Conservation (phyloP, 208 protist species). For the Crithidia sp. region DNA sequence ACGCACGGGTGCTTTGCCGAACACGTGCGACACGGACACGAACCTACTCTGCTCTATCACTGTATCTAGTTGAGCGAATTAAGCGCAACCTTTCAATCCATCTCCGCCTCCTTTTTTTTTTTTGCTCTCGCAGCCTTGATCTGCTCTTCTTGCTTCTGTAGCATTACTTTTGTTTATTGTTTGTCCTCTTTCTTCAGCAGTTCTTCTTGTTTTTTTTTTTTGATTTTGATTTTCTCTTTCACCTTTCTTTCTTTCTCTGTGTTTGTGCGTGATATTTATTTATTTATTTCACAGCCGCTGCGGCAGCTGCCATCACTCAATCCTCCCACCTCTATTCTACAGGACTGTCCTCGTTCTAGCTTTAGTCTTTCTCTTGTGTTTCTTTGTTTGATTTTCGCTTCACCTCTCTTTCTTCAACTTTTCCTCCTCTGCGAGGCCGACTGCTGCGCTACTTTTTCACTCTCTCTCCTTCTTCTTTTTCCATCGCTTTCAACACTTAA, state of each 20-base stretch:
- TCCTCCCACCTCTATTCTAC: too few species aligned
- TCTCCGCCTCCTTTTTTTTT: slow-evolving; percentile 2
- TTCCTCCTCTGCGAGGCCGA: neutral
- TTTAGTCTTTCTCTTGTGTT: neutral
- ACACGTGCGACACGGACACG: too few species aligned
- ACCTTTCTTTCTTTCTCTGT: neutral
- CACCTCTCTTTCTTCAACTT: neutral
- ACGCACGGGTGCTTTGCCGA: too few species aligned
- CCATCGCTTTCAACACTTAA: neutral
- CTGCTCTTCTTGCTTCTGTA: slow-evolving; percentile 3
- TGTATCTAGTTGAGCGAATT: neutral
- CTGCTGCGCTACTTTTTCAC: neutral
- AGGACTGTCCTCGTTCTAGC: too few species aligned
- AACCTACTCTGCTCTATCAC: too few species aligned
- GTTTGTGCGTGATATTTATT: neutral
- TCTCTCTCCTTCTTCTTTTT: neutral
- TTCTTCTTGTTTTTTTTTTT: slow-evolving; percentile 11
- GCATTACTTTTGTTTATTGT: slow-evolving; percentile 1
- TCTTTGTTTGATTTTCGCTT: slow-evolving; percentile 1
- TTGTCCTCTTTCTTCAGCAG: neutral
- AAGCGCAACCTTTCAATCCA: neutral
- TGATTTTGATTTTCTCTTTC: neutral
- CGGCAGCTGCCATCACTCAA: too few species aligned
- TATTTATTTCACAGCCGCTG: too few species aligned
- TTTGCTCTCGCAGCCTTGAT: neutral